phyloP scores from a whole-genome alignment of 257 asterid species.

The Capsicum chinense region DNA sequence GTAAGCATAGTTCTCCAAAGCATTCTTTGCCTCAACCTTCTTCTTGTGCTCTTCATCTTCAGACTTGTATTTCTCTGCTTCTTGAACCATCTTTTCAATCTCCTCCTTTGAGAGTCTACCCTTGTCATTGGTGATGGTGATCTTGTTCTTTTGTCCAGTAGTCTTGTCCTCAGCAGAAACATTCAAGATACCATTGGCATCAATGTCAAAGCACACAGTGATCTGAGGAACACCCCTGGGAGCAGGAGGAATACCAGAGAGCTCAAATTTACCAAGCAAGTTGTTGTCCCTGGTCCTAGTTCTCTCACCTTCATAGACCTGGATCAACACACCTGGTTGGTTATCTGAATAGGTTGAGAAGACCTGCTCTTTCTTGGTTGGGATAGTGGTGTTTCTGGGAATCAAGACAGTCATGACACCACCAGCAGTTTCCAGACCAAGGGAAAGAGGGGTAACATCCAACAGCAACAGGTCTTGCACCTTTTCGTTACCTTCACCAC shows the following conservation, averaged over 20 bases:
- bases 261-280: constrained; percentile 77
- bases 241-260: constrained; percentile 86
- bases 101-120: constrained; percentile 84
- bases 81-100: constrained; percentile 88
- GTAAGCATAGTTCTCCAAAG: constrained; percentile 80
- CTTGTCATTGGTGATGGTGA: constrained; percentile 84
- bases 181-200: constrained; percentile 77
- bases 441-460: constrained; percentile 87
- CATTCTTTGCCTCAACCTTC: constrained; percentile 79
- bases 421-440: constrained; percentile 80
- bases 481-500: constrained; percentile 88
- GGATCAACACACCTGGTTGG: constrained; percentile 87
- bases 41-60: constrained; percentile 92
- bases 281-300: constrained; percentile 80
- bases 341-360: constrained; percentile 83
- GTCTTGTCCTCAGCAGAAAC: constrained; percentile 93
- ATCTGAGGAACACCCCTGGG: constrained; percentile 90
- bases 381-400: constrained; percentile 80
- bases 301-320: constrained; percentile 81
- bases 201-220: constrained; percentile 81
- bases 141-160: constrained; percentile 90
- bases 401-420: constrained; percentile 86
- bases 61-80: constrained; percentile 79
- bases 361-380: constrained; percentile 81
- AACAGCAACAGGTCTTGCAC: constrained; percentile 73